Evolutionary conservation across 1,284 basidiomycete genomes (phyloP).

Genomic region (Pseudozyma sp.): DNA sequence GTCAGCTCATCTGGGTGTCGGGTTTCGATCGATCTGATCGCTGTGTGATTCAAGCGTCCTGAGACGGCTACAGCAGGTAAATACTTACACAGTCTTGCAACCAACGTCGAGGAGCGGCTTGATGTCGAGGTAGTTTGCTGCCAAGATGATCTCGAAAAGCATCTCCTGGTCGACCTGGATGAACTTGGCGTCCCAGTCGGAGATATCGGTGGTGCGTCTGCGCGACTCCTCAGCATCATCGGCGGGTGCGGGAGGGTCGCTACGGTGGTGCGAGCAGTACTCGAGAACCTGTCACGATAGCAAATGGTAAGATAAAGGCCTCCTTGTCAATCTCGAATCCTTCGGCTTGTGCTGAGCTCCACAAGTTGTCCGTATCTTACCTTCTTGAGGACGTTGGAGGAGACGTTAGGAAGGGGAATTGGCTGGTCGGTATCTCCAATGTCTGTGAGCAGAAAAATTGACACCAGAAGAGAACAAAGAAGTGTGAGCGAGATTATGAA

Average conservation of each 20-base stretch:
- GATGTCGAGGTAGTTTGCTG: conserved; percentile 99
- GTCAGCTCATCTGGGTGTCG: too few species aligned
- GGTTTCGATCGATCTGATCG: too few species aligned
- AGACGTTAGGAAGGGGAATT: conserved; percentile 97
- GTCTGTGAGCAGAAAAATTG: conserved; percentile 30
- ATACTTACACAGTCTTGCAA: conserved; percentile 88
- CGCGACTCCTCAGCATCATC: conserved; percentile 86
- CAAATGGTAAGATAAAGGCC: too few species aligned
- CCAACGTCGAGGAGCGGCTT: conserved; percentile 98
- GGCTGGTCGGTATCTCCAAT: conserved; percentile 74
- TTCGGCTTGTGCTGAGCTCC: neutral
- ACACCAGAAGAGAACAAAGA: too few species aligned
- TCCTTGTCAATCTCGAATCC: too few species aligned
- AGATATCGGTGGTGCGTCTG: conserved; percentile 96
- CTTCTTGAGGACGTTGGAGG: conserved; percentile 96
- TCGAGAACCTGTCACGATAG: conserved; percentile 81
- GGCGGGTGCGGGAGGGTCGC: conserved; percentile 89
- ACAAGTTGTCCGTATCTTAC: conserved; percentile 69
- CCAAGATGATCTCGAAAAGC: conserved; percentile 99
- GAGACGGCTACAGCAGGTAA: too few species aligned
- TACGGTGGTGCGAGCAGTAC: conserved; percentile 98
- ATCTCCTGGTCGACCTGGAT: conserved; percentile 93
- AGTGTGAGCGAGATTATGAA: too few species aligned
- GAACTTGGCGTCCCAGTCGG: conserved; percentile 99
- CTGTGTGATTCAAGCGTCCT: too few species aligned